Evolutionary conservation across 192 early-diverging fungal species (phyloP).

Genomic region (Backusella tuberculispora): DNA sequence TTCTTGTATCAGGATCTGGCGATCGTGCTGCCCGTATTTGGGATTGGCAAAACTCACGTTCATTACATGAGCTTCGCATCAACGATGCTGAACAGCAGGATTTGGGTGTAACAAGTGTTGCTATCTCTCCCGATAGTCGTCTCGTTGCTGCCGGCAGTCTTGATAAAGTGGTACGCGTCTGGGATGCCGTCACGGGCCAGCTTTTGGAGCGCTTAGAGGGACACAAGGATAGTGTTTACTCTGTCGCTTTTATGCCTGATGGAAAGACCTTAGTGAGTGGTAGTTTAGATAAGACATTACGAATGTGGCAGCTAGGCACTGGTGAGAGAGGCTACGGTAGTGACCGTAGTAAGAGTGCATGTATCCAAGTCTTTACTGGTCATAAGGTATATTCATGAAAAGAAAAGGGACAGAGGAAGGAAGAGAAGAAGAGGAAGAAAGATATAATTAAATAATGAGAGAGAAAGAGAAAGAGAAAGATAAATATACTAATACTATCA

Average conservation of each 20-base stretch:
- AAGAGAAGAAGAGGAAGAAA: background rate
- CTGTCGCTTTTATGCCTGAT: slow-evolving; percentile 94
- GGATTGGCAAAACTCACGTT: slow-evolving; percentile 80
- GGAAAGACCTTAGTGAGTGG: slow-evolving; percentile 91
- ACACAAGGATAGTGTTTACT: slow-evolving; percentile 96
- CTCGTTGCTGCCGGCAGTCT: slow-evolving; percentile 91
- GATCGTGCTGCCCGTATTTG: slow-evolving; percentile 89
- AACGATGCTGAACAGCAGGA: slow-evolving; percentile 85
- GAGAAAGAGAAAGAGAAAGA: background rate
- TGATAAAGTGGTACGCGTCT: slow-evolving; percentile 95
- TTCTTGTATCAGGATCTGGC: slow-evolving; percentile 89
- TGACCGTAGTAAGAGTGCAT: slow-evolving; percentile 40
- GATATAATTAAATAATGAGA: background rate
- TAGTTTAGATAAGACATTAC: slow-evolving; percentile 90
- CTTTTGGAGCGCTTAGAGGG: slow-evolving; percentile 91
- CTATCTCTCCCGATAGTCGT: slow-evolving; percentile 89
- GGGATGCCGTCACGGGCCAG: slow-evolving; percentile 84
- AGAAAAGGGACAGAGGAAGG: background rate
- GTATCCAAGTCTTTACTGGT: slow-evolving; percentile 56
- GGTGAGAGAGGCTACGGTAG: slow-evolving; percentile 37
- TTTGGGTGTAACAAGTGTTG: slow-evolving; percentile 95
- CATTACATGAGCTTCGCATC: slow-evolving; percentile 73
- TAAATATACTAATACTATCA: background rate
- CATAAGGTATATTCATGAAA: slow-evolving; percentile 48
- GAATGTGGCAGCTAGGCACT: slow-evolving; percentile 86